phyloP scores from a whole-genome alignment of 495 filamentous ascomycete species.

The Emericellopsis terricola region DNA sequence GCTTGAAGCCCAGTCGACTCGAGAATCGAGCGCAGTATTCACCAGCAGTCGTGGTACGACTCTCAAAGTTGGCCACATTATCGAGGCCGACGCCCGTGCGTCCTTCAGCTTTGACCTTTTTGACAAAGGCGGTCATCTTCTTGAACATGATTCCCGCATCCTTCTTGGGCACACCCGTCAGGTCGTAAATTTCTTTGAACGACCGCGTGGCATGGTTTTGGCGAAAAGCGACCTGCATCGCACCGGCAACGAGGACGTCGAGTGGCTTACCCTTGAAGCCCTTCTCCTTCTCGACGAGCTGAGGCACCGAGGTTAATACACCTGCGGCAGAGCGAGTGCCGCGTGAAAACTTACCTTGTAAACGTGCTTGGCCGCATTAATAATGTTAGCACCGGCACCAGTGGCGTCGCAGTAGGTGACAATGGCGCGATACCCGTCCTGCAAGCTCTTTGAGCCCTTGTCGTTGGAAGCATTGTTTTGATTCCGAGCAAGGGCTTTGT shows the following conservation, averaged over 20 bases:
- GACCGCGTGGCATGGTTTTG: slow-evolving; percentile 73
- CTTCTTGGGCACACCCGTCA: slow-evolving; percentile 91
- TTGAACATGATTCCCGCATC: slow-evolving; percentile 97
- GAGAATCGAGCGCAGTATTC: slow-evolving; percentile 83
- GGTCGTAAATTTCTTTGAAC: slow-evolving; percentile 77
- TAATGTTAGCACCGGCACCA: slow-evolving; percentile 58
- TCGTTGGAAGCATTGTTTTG: slow-evolving; percentile 75
- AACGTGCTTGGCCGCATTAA: slow-evolving; percentile 78
- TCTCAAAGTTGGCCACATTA: slow-evolving; percentile 36
- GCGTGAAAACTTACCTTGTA: too few species aligned
- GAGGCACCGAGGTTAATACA: too few species aligned
- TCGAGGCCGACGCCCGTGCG: slow-evolving; percentile 7
- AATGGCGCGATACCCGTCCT: slow-evolving; percentile 68
- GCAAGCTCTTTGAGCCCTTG: slow-evolving; percentile 54
- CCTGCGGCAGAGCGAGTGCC: too few species aligned
- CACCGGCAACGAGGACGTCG: slow-evolving; percentile 84
- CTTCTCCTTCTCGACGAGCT: slow-evolving; percentile 74
- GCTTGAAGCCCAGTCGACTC: slow-evolving; percentile 48
- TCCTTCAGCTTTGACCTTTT: slow-evolving; percentile 25
- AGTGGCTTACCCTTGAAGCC: slow-evolving; percentile 89
- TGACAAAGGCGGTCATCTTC: slow-evolving; percentile 70
- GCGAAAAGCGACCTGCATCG: slow-evolving; percentile 93
- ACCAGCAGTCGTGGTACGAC: slow-evolving; percentile 57
- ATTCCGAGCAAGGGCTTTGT: slow-evolving; percentile 65
- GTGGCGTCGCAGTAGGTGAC: slow-evolving; percentile 72